Evolutionary conservation across 1,284 basidiomycete species (phyloP).

Genomic region (Cystobasidium slooffiae): DNA sequence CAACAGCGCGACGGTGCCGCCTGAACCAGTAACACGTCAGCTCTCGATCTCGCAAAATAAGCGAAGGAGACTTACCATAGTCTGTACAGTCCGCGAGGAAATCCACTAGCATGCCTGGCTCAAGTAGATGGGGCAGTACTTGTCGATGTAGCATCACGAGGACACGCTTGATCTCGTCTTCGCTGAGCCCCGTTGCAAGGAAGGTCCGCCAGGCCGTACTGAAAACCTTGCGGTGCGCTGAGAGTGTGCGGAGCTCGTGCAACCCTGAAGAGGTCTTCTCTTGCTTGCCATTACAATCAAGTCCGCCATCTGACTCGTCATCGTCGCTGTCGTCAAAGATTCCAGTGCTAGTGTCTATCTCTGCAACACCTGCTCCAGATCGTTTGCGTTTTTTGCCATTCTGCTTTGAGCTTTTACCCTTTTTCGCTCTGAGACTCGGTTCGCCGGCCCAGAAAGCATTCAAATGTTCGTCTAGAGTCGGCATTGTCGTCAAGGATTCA

Average conservation of each 20-base stretch:
- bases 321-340: conserved; percentile 70
- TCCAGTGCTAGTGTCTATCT: conserved; percentile 69
- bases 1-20: conserved; percentile 83
- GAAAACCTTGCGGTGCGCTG: conserved; percentile 53
- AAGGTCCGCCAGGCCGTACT: conserved; percentile 54
- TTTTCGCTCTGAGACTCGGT: conserved; percentile 55
- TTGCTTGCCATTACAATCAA: conserved; percentile 46
- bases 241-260: conserved; percentile 49
- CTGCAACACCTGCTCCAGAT: conserved; percentile 54
- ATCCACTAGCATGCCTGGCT: conserved; percentile 79
- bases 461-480: conserved; percentile 72
- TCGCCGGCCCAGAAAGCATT: conserved; percentile 81
- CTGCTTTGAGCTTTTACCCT: conserved; percentile 45
- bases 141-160: conserved; percentile 80
- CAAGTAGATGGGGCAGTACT: conserved; percentile 80
- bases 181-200: conserved; percentile 53
- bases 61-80: conserved; percentile 63
- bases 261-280: conserved; percentile 43
- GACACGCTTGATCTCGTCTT: conserved; percentile 62
- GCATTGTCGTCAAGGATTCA: conserved; percentile 79
- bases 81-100: conserved; percentile 90
- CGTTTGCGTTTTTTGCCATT: conserved; percentile 56
- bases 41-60: neutral
- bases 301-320: conserved; percentile 53
- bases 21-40: conserved; percentile 57